These are phyloP conservation scores for Iris pallida DNA, from an alignment of 116 monocot genomes.

Conservation along the genomic window DNA sequence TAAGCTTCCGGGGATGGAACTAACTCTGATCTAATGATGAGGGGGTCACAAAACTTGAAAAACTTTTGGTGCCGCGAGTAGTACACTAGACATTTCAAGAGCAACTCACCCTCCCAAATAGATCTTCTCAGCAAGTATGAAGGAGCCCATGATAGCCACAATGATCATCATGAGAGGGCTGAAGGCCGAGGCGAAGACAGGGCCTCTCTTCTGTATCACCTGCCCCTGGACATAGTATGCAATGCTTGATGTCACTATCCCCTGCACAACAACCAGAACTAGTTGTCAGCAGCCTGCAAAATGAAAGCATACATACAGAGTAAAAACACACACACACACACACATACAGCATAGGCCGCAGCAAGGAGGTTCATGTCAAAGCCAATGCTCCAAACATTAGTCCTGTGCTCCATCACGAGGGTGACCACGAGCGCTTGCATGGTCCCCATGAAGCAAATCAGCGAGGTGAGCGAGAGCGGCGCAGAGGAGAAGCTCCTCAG, in stretches of 20 bases:
- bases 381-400: slow-evolving; percentile 55
- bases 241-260: slow-evolving; percentile 87
- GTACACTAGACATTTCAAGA: neutral
- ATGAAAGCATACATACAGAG: no score
- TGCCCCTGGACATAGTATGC: slow-evolving; percentile 93
- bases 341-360: slow-evolving; percentile 81
- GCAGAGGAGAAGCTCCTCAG: slow-evolving; percentile 34
- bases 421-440: slow-evolving; percentile 56
- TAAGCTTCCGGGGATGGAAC: no score
- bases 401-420: slow-evolving; percentile 46
- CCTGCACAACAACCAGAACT: slow-evolving; percentile 28
- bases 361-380: slow-evolving; percentile 95
- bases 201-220: slow-evolving; percentile 73
- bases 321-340: slow-evolving; percentile 2
- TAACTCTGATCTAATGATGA: no score
- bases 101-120: slow-evolving; percentile 78
- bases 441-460: slow-evolving; percentile 63
- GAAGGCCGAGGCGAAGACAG: slow-evolving; percentile 91
- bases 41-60: no score
- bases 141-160: slow-evolving; percentile 93
- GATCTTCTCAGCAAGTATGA: slow-evolving; percentile 81
- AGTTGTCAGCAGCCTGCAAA: no score
- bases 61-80: no score
- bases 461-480: slow-evolving; percentile 41
- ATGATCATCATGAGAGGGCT: slow-evolving; percentile 98